These are phyloP conservation scores for Yamadazyma taylorii DNA, from an alignment of 1,139 yeast species.

Conservation along the genomic window DNA sequence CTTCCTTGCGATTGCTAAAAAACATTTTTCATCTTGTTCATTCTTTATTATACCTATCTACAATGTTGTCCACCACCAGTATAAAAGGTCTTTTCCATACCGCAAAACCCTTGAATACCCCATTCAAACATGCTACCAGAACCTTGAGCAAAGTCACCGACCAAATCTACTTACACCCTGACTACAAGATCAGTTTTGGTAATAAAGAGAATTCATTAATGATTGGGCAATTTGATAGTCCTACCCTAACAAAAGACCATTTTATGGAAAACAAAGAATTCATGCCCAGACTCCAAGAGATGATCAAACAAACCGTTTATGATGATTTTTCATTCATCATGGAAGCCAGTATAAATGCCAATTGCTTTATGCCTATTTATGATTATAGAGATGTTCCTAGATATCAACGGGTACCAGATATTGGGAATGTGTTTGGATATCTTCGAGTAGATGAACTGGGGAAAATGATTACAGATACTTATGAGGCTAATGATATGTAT, in stretches of 20 bases:
- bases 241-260: slow-evolving; percentile 9
- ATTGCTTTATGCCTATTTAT: slow-evolving; percentile 65
- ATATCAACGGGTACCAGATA: slow-evolving; percentile 69
- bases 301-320: slow-evolving; percentile 26
- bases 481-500: slow-evolving; percentile 61
- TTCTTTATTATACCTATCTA: too few relatives aligned
- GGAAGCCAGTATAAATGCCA: slow-evolving; percentile 64
- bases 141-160: slow-evolving; percentile 11
- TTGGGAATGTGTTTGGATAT: slow-evolving; percentile 73
- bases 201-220: slow-evolving; percentile 9
- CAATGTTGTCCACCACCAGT: too few relatives aligned
- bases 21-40: too few relatives aligned
- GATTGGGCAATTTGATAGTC: slow-evolving; percentile 12
- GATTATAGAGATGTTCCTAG: slow-evolving; percentile 69
- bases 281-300: slow-evolving; percentile 26
- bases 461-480: slow-evolving; percentile 53
- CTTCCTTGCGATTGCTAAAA: too few relatives aligned
- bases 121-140: too few relatives aligned
- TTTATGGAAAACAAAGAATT: slow-evolving; percentile 26
- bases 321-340: slow-evolving; percentile 59
- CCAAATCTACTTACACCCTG: slow-evolving; percentile 16
- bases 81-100: too few relatives aligned
- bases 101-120: too few relatives aligned
- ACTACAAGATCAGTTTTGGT: slow-evolving; percentile 14
- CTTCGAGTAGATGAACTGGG: slow-evolving; percentile 60